A percentile compares a stretch with the other conserved stretches of the same genome.
Evolutionary conservation across 139 green algal species (phyloP).

Genomic region (Closterium sp.): DNA sequence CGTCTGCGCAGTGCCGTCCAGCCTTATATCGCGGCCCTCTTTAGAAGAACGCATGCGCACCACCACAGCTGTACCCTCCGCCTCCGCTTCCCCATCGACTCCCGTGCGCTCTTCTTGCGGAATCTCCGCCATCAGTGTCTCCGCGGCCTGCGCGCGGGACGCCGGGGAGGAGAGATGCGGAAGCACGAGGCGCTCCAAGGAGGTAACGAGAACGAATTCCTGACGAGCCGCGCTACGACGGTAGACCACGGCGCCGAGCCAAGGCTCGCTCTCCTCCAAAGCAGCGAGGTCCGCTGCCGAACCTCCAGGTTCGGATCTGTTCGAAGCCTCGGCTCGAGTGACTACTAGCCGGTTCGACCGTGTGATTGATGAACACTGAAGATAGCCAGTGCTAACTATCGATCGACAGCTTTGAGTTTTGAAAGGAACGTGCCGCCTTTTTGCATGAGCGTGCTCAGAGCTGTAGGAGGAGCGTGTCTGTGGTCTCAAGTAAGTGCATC

Average conservation of each 20-base stretch:
- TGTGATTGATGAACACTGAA: background rate
- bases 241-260: constrained; percentile 33
- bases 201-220: constrained; percentile 23
- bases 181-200: constrained; percentile 35
- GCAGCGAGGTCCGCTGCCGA: background rate
- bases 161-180: constrained; percentile 16
- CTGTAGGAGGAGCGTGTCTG: background rate
- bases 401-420: background rate
- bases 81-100: background rate
- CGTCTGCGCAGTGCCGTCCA: constrained; percentile 28
- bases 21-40: background rate
- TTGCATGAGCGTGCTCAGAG: background rate
- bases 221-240: background rate
- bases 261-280: constrained; percentile 22
- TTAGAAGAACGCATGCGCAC: background rate
- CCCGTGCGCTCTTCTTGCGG: background rate
- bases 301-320: background rate
- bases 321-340: background rate
- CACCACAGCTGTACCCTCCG: constrained; percentile 12
- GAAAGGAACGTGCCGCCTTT: background rate
- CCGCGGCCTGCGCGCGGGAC: constrained; percentile 2
- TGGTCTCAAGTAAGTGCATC: no score
- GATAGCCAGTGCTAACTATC: background rate
- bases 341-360: background rate
- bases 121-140: background rate